Conservation (phyloP, 768 basidiomycete species). For the Guyanaporus albipodus region DNA sequence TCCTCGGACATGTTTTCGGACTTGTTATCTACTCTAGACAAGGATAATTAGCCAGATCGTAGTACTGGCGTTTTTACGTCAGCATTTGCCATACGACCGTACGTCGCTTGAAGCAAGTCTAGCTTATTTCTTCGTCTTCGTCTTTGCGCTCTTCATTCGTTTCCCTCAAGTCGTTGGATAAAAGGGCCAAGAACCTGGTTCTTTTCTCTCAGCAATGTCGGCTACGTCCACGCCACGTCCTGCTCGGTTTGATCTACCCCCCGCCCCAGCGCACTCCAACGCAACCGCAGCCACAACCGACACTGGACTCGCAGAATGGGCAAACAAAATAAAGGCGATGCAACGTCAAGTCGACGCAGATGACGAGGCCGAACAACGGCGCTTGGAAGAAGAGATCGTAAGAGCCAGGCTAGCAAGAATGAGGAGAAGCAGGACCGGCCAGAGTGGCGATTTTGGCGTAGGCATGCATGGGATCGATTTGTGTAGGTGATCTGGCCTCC, state of each 20-base stretch:
- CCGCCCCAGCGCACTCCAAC: constrained; percentile 22
- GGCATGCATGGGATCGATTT: constrained; percentile 35
- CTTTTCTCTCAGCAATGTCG: constrained; percentile 22
- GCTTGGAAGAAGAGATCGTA: constrained; percentile 55
- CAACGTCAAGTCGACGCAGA: constrained; percentile 80
- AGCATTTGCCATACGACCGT: constrained; percentile 7
- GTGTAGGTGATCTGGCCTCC: constrained; percentile 24
- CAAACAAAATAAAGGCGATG: constrained; percentile 72
- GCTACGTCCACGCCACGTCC: constrained; percentile 27
- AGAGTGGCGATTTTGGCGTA: constrained; percentile 36
- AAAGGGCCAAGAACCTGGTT: not conserved
- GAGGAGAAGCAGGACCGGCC: constrained; percentile 34
- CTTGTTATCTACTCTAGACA: not conserved
- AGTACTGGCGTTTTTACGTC: constrained; percentile 13
- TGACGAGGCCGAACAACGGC: constrained; percentile 71
- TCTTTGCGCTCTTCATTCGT: constrained; percentile 1
- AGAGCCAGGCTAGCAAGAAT: constrained; percentile 45
- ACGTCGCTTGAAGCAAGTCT: not conserved
- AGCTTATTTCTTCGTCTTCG: not conserved
- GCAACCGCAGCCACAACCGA: constrained; percentile 39
- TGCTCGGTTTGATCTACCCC: constrained; percentile 37
- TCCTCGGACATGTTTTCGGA: not conserved
- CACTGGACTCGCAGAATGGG: constrained; percentile 74
- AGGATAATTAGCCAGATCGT: not conserved
- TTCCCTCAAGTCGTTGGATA: not conserved